Base-by-base conservation (phyloP, 163 green algal species). In the Chlamydomonas reinhardtii region DNA sequence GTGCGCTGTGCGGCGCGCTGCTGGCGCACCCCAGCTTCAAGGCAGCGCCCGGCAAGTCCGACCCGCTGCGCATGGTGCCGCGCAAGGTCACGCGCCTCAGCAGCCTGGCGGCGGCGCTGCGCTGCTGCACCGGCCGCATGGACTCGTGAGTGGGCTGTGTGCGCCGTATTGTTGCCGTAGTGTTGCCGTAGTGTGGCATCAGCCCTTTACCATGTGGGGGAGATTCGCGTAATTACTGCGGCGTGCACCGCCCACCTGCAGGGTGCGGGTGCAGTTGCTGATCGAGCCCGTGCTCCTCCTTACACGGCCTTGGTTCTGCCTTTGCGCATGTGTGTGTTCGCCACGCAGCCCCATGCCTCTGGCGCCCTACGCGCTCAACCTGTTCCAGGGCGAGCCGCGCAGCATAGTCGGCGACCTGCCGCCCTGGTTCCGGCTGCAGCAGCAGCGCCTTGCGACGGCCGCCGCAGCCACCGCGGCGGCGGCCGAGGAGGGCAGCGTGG, bases 1-100 rank as follows among this genome's bases (percentile, higher is more conserved):
- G 37, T 2, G 56, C 48, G 71, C 34, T 87, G 56, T 80, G 74
- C 66, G 74, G 29, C 22, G 48, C 24, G 29, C 52, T 85, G 74
- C 74, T 79, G 43, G 65, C n/a, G 16, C 66, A 35, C 43, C 69
- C 75, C 0, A 59, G 74, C 32, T 88, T 90, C 83, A 93, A 89
- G 74, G 37, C 76, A 0, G 79, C 77, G 24, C 72, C 70, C 29
- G 62, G 84, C 37, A 29, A 37, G 48, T n/a, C 59, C 59, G 24
- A n/a, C 59, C 59, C 59, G 22, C 59, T 27, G 8, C 39, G n/a
- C 24, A 85, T 85, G 78, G 66, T 85, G 20, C 78, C 78, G 9
- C 31, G 24, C 31, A 25, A 34, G n/a, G 24, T 85, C 31, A 85
- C 78, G 19, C 48, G 66, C 20, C 78, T 85, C 15, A 62, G 66